Evolutionary conservation across 129 eudicot species (phyloP).

Genomic region (Ambrosia trifida): DNA sequence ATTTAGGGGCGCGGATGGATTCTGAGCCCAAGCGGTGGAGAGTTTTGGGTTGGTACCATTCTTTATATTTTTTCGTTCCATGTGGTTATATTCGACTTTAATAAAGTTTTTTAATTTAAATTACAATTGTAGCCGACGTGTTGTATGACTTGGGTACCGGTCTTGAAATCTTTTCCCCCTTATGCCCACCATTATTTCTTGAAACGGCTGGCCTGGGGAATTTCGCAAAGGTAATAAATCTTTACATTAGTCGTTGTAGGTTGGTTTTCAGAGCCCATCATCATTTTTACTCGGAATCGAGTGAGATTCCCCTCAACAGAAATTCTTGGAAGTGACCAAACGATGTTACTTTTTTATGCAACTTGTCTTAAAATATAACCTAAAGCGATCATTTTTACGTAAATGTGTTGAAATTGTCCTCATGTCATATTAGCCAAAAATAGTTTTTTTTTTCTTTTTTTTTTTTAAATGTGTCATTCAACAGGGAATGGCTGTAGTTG

Average conservation of each 20-base stretch:
- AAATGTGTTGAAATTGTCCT: background rate
- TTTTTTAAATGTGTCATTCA: background rate
- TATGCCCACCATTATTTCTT: slow-evolving; percentile 93
- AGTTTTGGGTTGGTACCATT: slow-evolving; percentile 60
- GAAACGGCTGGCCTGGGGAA: slow-evolving; percentile 96
- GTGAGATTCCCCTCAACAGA: background rate
- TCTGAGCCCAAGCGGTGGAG: slow-evolving; percentile 98
- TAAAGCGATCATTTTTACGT: background rate
- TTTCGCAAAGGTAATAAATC: slow-evolving; percentile 65
- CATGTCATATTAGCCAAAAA: background rate
- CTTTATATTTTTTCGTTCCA: background rate
- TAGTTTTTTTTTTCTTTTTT: background rate
- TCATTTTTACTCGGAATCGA: background rate
- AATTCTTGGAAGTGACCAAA: background rate
- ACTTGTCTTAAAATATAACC: background rate
- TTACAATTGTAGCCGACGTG: slow-evolving; percentile 73
- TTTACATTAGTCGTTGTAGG: background rate
- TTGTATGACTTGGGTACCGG: slow-evolving; percentile 91
- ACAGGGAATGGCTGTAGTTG: slow-evolving; percentile 99
- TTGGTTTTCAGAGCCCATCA: background rate
- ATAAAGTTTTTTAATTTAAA: background rate
- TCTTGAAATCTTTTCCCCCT: slow-evolving; percentile 81
- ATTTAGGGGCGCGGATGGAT: slow-evolving; percentile 92
- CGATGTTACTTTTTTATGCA: slow-evolving; percentile 1
- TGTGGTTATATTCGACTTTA: background rate